A percentile compares a stretch with the other conserved stretches of the same genome.
phyloP scores from a whole-genome alignment of 768 basidiomycete genomes.

The Mycena haematopus region DNA sequence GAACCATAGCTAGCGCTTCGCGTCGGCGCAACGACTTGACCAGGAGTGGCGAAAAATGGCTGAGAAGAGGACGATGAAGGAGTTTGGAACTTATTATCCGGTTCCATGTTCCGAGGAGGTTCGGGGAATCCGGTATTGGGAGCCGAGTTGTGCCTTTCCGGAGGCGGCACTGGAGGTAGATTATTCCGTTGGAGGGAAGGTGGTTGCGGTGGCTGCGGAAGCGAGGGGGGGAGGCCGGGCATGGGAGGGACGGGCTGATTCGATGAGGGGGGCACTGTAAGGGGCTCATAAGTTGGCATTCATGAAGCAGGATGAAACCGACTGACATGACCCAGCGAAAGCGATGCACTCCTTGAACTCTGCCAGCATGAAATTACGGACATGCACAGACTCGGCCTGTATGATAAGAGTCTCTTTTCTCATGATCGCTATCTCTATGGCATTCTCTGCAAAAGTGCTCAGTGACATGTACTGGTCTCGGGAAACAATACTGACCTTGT shows the following conservation, averaged over 20 bases:
- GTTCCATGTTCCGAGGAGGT: constrained; percentile 15
- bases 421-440: constrained; percentile 82
- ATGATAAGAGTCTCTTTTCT: constrained; percentile 83
- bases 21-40: constrained; percentile 43
- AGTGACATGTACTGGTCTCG: constrained; percentile 3
- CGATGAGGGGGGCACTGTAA: constrained; percentile 58
- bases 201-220: constrained; percentile 13
- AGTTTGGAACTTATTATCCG: constrained; percentile 25
- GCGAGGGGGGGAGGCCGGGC: constrained; percentile 43
- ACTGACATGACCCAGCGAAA: constrained; percentile 77
- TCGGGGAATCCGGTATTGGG: constrained; percentile 13
- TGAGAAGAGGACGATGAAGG: constrained; percentile 37
- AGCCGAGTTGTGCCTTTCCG: constrained; percentile 10
- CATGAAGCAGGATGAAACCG: constrained; percentile 3
- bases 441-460: constrained; percentile 57
- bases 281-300: constrained; percentile 11
- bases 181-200: constrained; percentile 8
- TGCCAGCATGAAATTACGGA: constrained; percentile 66
- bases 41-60: constrained; percentile 46
- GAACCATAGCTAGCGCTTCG: constrained; percentile 45
- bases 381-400: constrained; percentile 60
- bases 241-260: constrained; percentile 75
- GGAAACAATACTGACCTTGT: constrained; percentile 55
- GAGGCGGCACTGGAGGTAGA: constrained; percentile 18
- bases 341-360: constrained; percentile 87